Base-by-base conservation (phyloP, 108 stramenopile genomes). In the Conticribra weissflogii region DNA sequence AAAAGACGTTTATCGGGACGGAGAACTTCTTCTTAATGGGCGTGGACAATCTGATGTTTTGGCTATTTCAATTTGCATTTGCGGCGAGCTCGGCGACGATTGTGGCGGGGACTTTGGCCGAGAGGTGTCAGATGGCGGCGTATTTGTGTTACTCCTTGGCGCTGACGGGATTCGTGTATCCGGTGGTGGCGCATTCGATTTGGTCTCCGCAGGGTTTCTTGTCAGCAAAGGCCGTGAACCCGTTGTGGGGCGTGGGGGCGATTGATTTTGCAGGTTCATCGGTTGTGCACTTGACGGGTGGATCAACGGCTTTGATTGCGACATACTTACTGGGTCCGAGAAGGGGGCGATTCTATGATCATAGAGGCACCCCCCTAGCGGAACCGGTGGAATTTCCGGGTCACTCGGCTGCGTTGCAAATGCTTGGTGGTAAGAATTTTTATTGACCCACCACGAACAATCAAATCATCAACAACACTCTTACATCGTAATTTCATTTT, bases 201-300 rank as follows among this genome's bases (percentile, higher is more conserved):
- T 89, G 88, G 88, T 60, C 66, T 36, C 66, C 54, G 12, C 64
- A 33, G 9, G 88, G 88, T 15, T 85, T 83, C 57, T 55, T 86
- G 46, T 71, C 66, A 55, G 48, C 51, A 3, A 83, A 81, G 31
- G 61, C 56, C 32, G 71, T 76, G 24, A 82, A 88, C 23, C 84
- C 87, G 23, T 74, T 86, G 34, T 73, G 75, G 17, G 92, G 79
- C 33, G 81, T 90, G 52, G 96, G 96, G 57, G 79, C 88, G 45
- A 72, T 95, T 62, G 97, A 98, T 68, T 98, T 96, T 65, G 95
- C 97, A 32, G 97, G 97, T 32, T 84, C 89, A 24, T 90, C 91
- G 41, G 97, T 98, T 51, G 97, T 98, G 25, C 97, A 98, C 89
- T 83, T 96, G 82, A 90, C 88, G 29, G 97, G 96, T 54, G 97